Conservation (phyloP, 1,284 basidiomycete genomes). For the Xerocomus minutiporus region DNA sequence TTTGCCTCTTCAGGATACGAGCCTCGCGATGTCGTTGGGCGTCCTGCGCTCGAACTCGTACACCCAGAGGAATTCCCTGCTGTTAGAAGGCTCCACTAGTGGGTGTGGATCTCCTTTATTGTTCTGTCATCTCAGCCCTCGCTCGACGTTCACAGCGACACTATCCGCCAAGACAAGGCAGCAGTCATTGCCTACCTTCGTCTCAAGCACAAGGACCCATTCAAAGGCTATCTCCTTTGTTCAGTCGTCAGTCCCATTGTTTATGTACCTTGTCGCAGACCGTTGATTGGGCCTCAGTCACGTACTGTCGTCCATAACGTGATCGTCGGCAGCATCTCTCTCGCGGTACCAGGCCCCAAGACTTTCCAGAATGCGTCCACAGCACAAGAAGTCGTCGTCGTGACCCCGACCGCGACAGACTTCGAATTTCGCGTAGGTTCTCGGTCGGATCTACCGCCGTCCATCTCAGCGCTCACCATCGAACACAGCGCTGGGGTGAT, state of each 20-base stretch:
- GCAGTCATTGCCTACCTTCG: conserved; percentile 71
- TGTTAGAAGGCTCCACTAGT: conserved; percentile 65
- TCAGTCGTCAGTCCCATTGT: conserved; percentile 50
- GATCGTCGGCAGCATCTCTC: conserved; percentile 69
- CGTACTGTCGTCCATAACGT: conserved; percentile 71
- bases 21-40: conserved; percentile 61
- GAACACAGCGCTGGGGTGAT: conserved; percentile 63
- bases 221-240: conserved; percentile 67
- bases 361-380: conserved; percentile 74
- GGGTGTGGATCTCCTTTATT: background rate
- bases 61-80: conserved; percentile 69
- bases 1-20: conserved; percentile 52
- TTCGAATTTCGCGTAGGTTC: conserved; percentile 63
- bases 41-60: conserved; percentile 62
- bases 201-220: conserved; percentile 68
- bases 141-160: conserved; percentile 44
- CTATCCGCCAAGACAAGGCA: conserved; percentile 69
- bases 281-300: conserved; percentile 26
- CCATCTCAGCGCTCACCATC: conserved; percentile 9
- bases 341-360: conserved; percentile 63
- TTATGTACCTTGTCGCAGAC: conserved; percentile 2
- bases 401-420: conserved; percentile 59
- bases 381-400: conserved; percentile 69
- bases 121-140: background rate
- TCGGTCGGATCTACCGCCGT: conserved; percentile 12